Evolutionary conservation across 129 eudicot genomes (phyloP), one percentile per base, ranked within the genome.

Genomic region (Saposhnikovia divaricata): DNA sequence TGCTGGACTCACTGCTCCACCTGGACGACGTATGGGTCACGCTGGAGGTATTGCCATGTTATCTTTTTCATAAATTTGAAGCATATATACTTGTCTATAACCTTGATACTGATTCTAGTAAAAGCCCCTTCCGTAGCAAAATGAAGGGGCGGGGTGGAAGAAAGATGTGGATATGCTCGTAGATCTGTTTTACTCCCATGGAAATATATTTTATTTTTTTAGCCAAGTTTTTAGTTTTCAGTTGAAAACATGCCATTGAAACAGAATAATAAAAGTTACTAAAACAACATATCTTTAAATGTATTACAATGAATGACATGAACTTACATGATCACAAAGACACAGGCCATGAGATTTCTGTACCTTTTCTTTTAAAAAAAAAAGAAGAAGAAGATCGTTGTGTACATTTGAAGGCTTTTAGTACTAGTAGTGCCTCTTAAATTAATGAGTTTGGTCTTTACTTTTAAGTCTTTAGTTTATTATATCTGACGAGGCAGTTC

Each of bases 1-100:
- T 83, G 99, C 99, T 77, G 99, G 99, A 81, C 97, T 96, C 72
- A 96, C 99, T 43, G 99, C 99, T 73, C 99, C 99, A 74, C 99
- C 99, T 74, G 99, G 99, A 53, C 90, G 99, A 76, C 92, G 99
- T 39, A 96, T 96, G 99, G 99, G 99, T 65, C 99, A 96, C 77
- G 99, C 99, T 85, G 99, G 99, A 96, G 99, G 99, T 96, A 92
- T 50, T 59, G 59, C n/a, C 3, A 75, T 71, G 16, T 77, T 34
- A 3, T 25, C 7, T 61, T 15, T 74, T 47, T 21, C 31, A 44
- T 21, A n/a, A 44, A 28, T 61, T 12, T 23, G 12, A 75, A 11
- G 57, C 23, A 16, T 43, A 18, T 23, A 14, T 59, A 42, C 76
- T 14, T 43, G 21, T 82, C 16, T 68, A 59, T n/a, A 55, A 55